Evolutionary conservation across 2,329 filamentous ascomycete species (phyloP).

Genomic region (Exophiala oligosperma): DNA sequence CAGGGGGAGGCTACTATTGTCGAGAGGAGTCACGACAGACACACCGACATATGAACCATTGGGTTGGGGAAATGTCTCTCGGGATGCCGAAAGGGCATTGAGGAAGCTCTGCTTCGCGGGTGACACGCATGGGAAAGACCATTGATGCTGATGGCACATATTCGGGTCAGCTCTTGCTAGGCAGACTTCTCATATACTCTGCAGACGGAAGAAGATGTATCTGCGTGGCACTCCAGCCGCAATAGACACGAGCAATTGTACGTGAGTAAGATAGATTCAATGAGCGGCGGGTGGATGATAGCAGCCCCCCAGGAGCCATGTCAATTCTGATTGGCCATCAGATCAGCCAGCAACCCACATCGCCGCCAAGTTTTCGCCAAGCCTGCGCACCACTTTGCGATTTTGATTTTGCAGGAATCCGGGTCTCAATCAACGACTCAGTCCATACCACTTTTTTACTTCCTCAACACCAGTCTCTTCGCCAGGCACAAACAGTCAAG

Average conservation of each 20-base stretch:
- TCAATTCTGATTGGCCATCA: background rate
- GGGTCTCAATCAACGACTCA: background rate
- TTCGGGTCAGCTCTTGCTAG: too few relatives aligned
- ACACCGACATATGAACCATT: conserved; percentile 5
- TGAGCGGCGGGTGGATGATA: background rate
- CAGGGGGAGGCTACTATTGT: conserved; percentile 16
- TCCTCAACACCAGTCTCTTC: conserved; percentile 12
- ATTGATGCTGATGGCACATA: background rate
- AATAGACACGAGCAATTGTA: background rate
- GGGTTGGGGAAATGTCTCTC: conserved; percentile 21
- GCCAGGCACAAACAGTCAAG: conserved; percentile 26
- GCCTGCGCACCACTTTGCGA: conserved; percentile 18
- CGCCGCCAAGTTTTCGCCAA: conserved; percentile 24
- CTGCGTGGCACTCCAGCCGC: background rate
- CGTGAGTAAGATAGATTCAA: background rate
- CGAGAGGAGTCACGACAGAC: conserved; percentile 4
- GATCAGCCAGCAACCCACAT: background rate
- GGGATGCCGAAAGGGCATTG: conserved; percentile 16
- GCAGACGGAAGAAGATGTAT: too few relatives aligned
- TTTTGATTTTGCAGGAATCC: conserved; percentile 7
- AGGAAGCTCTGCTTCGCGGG: conserved; percentile 18
- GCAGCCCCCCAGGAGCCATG: background rate
- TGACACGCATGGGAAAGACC: background rate
- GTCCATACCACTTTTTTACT: conserved; percentile 3
- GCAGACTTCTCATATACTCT: too few relatives aligned